Percentiles rank a stretch among this genome's conserved stretches.
phyloP scores from a whole-genome alignment of 495 filamentous ascomycete species.

The Aspergillus mulundensis region DNA sequence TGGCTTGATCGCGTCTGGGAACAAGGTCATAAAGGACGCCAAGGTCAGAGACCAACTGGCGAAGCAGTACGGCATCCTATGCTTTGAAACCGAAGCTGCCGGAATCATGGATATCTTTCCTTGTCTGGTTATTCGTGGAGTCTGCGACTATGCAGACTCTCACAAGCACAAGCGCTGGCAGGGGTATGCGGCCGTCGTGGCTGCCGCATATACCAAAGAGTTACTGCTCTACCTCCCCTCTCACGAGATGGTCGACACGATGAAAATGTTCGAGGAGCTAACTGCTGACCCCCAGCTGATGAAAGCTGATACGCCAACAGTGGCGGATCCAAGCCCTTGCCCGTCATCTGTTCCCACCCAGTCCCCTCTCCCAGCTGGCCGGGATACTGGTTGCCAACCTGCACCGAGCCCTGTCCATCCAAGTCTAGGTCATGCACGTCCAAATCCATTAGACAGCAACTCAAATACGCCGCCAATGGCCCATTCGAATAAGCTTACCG shows the following conservation, averaged over 20 bases:
- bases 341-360: too few species aligned
- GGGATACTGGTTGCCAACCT: too few species aligned
- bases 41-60: neutral
- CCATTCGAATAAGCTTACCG: too few species aligned
- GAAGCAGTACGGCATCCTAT: neutral
- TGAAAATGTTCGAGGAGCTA: neutral
- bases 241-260: neutral
- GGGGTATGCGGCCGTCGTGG: neutral
- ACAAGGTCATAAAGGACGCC: neutral
- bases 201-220: constrained; percentile 4
- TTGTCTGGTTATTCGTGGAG: neutral
- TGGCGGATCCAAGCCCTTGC: neutral
- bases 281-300: neutral
- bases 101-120: neutral
- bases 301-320: neutral
- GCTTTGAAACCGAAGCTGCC: neutral
- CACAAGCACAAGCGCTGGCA: neutral
- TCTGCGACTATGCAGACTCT: constrained; percentile 3
- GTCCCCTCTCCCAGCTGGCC: too few species aligned
- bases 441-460: too few species aligned
- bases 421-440: too few species aligned
- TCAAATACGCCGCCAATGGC: too few species aligned
- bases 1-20: neutral
- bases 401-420: too few species aligned
- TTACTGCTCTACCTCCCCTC: neutral